Evolutionary conservation across 1,284 basidiomycete genomes (phyloP), one percentile per base, ranked within the genome.

Genomic region (Ganoderma multipileum): DNA sequence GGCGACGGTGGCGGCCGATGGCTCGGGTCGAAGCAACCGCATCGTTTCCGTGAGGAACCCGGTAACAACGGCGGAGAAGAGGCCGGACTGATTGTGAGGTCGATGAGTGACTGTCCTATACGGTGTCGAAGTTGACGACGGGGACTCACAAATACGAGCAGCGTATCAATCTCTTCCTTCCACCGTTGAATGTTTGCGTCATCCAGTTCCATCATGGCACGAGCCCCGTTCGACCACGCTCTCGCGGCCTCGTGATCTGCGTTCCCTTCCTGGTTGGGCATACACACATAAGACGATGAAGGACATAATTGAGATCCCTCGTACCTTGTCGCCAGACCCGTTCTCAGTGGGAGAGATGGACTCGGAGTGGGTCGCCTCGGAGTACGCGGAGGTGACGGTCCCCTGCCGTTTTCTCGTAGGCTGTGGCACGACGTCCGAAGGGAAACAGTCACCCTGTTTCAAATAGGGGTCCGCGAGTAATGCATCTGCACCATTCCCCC

Each of bases 21-120:
- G 66, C 20, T 68, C 66, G 8, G 62, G 44, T 23, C 55, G 66
- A 41, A 68, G 58, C 9, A 50, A 33, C 38, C 64, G 59, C 58
- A 36, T 61, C 7, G 66, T 64, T 47, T 68, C 66, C 2, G 61
- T 47, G 36, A 60, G 23, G 61, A 68, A 68, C n/a, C 62, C 66
- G n/a, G 66, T 68, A 4, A 68, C 57, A 23, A 68, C 50, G 6
- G 66, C 62, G 30, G 66, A 68, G 62, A 68, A 68, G 2, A 68
- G 36, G 39, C 66, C 66, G 18, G 66, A 57, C 66, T 68, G 20
- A 23, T 26, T 44, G 39, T 23, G 26, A 20, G n/a, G 38, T 30
- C n/a, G 12, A 12, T 41, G 14, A 33, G 20, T 33, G 20, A 9
- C 30, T 20, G 20, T 28, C 23, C 7, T 16, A 7, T 23, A 23